phyloP scores from a whole-genome alignment of 2,329 filamentous ascomycete species.

The Cercospora zeina region DNA sequence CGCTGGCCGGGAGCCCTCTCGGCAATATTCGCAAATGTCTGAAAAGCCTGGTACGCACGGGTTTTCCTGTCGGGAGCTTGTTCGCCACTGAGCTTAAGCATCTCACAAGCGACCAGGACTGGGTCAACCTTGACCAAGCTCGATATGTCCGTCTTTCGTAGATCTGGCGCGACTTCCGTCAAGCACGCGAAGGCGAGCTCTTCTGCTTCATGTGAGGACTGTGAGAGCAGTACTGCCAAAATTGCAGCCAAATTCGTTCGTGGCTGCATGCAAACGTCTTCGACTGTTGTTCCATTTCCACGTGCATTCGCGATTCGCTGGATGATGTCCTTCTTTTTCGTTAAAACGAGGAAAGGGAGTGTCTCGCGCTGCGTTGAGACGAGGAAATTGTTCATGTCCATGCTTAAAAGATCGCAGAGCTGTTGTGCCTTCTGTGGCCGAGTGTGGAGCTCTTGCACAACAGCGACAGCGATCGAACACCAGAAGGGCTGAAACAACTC shows the following conservation, averaged over 20 bases:
- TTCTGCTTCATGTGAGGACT: conserved; percentile 65
- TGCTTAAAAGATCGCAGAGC: conserved; percentile 77
- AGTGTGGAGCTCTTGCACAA: conserved; percentile 76
- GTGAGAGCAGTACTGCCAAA: conserved; percentile 59
- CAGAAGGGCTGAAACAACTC: conserved; percentile 80
- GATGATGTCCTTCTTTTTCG: conserved; percentile 74
- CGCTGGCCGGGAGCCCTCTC: conserved; percentile 51
- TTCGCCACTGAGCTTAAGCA: conserved; percentile 77
- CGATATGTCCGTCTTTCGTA: conserved; percentile 64
- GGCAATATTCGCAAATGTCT: conserved; percentile 50
- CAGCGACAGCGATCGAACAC: conserved; percentile 77
- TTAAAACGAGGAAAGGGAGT: conserved; percentile 81
- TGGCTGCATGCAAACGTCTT: conserved; percentile 63
- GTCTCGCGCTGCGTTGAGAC: conserved; percentile 76
- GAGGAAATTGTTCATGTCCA: conserved; percentile 73
- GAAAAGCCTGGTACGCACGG: conserved; percentile 52
- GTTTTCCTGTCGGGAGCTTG: conserved; percentile 53
- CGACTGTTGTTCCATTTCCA: conserved; percentile 53
- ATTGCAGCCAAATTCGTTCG: conserved; percentile 59
- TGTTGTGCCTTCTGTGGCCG: conserved; percentile 80
- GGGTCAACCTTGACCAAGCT: conserved; percentile 74
- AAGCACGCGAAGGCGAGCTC: conserved; percentile 68
- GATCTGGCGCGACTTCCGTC: conserved; percentile 66
- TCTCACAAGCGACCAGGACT: conserved; percentile 72
- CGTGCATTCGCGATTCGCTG: conserved; percentile 74